Percentiles rank a stretch among this genome's conserved stretches.
These are phyloP conservation scores for Brettanomyces naardenensis DNA, from an alignment of 805 yeast genomes.

Conservation along the genomic window DNA sequence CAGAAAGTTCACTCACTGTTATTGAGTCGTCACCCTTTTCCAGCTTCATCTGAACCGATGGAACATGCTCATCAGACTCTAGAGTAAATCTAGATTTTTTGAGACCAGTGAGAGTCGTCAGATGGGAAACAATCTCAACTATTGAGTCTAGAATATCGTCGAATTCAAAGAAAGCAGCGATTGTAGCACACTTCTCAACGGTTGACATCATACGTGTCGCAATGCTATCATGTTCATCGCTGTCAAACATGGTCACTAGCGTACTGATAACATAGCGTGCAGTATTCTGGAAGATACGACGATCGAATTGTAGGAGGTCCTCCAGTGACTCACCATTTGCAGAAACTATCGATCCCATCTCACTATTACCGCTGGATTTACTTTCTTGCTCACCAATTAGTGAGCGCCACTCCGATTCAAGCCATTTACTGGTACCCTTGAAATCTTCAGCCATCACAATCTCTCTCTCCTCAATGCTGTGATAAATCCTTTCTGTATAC, in stretches of 20 bases:
- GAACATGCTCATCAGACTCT: slow-evolving; percentile 32
- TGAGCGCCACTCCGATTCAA: slow-evolving; percentile 80
- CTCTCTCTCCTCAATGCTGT: slow-evolving; percentile 75
- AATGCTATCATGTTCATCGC: slow-evolving; percentile 85
- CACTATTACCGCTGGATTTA: slow-evolving; percentile 12
- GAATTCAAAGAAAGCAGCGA: slow-evolving; percentile 60
- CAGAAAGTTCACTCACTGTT: slow-evolving; percentile 74
- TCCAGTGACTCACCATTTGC: slow-evolving; percentile 12
- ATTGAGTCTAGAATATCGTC: slow-evolving; percentile 54
- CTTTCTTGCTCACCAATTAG: slow-evolving; percentile 43
- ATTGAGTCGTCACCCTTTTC: slow-evolving; percentile 47
- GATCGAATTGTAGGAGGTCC: slow-evolving; percentile 51
- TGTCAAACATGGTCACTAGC: slow-evolving; percentile 69
- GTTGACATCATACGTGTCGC: slow-evolving; percentile 82
- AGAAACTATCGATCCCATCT: slow-evolving; percentile 8
- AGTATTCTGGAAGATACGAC: slow-evolving; percentile 54
- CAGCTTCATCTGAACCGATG: slow-evolving; percentile 37
- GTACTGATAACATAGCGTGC: slow-evolving; percentile 65
- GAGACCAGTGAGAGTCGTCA: slow-evolving; percentile 55
- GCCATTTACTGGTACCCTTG: slow-evolving; percentile 86
- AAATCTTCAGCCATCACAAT: slow-evolving; percentile 98
- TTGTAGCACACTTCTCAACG: slow-evolving; percentile 73
- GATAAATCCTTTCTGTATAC: slow-evolving; percentile 75
- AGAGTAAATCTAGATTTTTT: slow-evolving; percentile 21
- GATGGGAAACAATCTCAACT: slow-evolving; percentile 54